Conservation (phyloP, 1,139 yeast genomes). For the Blastobotrys buckinghamii region DNA sequence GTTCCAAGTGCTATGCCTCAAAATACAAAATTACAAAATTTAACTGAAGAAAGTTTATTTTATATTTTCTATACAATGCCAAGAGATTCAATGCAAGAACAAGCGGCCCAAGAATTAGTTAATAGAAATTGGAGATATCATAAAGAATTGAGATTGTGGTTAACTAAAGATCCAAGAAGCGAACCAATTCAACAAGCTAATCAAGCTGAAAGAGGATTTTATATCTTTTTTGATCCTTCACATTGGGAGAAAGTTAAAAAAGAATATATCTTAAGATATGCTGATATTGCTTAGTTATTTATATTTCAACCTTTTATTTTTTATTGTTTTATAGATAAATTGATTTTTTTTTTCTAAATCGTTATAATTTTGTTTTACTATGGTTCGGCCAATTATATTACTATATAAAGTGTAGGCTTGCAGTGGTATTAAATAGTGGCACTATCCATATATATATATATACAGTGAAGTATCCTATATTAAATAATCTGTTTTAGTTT, state of each 20-base stretch:
- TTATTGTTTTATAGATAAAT: not conserved
- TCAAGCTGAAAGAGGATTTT: conserved; percentile 91
- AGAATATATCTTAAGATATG: conserved; percentile 39
- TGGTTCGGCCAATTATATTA: too few relatives aligned
- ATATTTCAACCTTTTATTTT: not conserved
- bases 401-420: too few relatives aligned
- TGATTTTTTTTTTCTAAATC: not conserved
- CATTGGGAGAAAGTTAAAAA: conserved; percentile 89
- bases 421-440: too few relatives aligned
- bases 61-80: conserved; percentile 94
- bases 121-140: conserved; percentile 96
- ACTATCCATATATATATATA: too few relatives aligned
- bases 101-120: conserved; percentile 81
- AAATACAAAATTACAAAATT: conserved; percentile 66
- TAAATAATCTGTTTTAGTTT: too few relatives aligned
- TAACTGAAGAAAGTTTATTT: conserved; percentile 89
- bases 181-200: conserved; percentile 85
- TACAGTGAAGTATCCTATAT: too few relatives aligned
- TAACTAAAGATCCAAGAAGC: conserved; percentile 85
- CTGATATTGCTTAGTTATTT: conserved; percentile 35
- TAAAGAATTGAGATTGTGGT: conserved; percentile 92
- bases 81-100: conserved; percentile 86
- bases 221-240: conserved; percentile 92
- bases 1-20: conserved; percentile 49
- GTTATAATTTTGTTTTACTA: not conserved